Percentiles rank a stretch among this genome's conserved stretches.
Conservation (phyloP, 345 rosid species). For the Zanthoxylum bungeanum region DNA sequence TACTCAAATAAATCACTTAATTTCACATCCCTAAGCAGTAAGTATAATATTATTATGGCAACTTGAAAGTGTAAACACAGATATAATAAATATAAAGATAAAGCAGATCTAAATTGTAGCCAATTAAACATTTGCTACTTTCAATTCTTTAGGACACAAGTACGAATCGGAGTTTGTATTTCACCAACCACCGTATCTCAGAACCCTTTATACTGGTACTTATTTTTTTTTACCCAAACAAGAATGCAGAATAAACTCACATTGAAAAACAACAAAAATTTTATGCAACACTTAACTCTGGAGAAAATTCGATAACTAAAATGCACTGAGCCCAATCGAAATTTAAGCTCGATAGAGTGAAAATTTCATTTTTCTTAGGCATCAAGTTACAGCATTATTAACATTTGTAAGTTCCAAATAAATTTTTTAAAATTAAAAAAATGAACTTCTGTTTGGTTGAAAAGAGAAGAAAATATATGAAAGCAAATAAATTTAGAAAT, state of each 20-base stretch:
- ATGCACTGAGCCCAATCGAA: too few species aligned
- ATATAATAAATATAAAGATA: constrained; percentile 5
- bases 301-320: not conserved
- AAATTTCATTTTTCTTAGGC: too few species aligned
- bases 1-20: not conserved
- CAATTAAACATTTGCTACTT: constrained; percentile 9
- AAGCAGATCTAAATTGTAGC: too few species aligned
- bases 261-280: not conserved
- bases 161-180: constrained; percentile 7
- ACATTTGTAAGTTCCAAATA: too few species aligned
- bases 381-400: too few species aligned
- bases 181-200: constrained; percentile 17
- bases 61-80: not conserved
- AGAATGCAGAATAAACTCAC: constrained; percentile 5
- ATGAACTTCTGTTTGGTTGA: not conserved
- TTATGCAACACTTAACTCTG: not conserved
- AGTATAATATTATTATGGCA: not conserved
- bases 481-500: not conserved
- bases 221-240: too few species aligned
- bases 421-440: too few species aligned
- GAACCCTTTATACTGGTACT: not conserved
- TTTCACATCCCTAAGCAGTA: not conserved
- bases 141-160: constrained; percentile 5
- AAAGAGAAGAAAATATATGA: not conserved
- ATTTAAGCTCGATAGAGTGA: not conserved